phyloP scores from a whole-genome alignment of 2,329 filamentous ascomycete genomes.

The Fusarium drepaniforme region DNA sequence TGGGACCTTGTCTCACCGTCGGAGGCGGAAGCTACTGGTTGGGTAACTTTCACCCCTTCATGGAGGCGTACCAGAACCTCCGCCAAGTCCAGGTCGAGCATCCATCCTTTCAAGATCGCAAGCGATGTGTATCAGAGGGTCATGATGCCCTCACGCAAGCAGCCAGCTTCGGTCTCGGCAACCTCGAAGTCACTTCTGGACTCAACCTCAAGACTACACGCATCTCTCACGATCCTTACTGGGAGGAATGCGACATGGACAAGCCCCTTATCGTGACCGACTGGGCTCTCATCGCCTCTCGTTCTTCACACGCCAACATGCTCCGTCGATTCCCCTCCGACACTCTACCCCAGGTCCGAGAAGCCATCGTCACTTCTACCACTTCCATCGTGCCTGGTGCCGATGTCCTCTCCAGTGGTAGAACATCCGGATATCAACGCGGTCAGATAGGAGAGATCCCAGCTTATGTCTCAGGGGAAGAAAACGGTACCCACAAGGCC shows the following conservation, averaged over 20 bases:
- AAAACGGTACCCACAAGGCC: slow-evolving; percentile 56
- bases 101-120: slow-evolving; percentile 56
- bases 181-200: slow-evolving; percentile 55
- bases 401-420: slow-evolving; percentile 54
- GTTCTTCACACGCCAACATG: slow-evolving; percentile 53
- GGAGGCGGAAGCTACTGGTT: slow-evolving; percentile 56
- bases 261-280: slow-evolving; percentile 58
- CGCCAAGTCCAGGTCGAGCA: slow-evolving; percentile 52
- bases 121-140: slow-evolving; percentile 48
- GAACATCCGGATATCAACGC: slow-evolving; percentile 57
- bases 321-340: slow-evolving; percentile 55
- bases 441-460: slow-evolving; percentile 59
- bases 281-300: slow-evolving; percentile 56
- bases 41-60: slow-evolving; percentile 59
- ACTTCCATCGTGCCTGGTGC: slow-evolving; percentile 50
- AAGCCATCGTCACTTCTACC: slow-evolving; percentile 49
- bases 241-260: slow-evolving; percentile 56
- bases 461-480: slow-evolving; percentile 54
- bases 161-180: slow-evolving; percentile 50
- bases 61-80: slow-evolving; percentile 49
- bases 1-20: slow-evolving; percentile 56
- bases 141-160: slow-evolving; percentile 53
- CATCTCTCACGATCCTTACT: slow-evolving; percentile 58
- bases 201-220: slow-evolving; percentile 57
- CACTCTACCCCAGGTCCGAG: slow-evolving; percentile 46